Percentiles rank a stretch among this genome's conserved stretches.
These are phyloP conservation scores for Oryza longistaminata DNA, from an alignment of 176 grass and related monocot species.

Conservation along the genomic window DNA sequence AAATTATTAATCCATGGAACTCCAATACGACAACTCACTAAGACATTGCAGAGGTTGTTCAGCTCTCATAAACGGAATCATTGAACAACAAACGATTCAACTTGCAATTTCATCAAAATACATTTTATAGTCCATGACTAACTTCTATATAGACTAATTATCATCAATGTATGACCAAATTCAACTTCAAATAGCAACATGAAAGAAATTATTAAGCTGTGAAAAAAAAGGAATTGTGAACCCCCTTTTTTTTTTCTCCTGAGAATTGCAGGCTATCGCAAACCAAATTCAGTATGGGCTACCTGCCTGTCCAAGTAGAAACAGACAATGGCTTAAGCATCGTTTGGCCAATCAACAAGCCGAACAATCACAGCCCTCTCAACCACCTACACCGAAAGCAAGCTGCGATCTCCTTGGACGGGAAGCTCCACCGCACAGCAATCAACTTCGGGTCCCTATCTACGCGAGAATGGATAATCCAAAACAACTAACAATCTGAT, in stretches of 20 bases:
- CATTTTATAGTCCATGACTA: not conserved
- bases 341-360: not conserved
- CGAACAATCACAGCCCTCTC: constrained; percentile 6
- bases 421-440: constrained; percentile 3
- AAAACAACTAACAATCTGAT: constrained; percentile 1
- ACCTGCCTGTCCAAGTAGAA: not conserved
- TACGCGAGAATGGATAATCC: not conserved
- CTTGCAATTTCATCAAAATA: not conserved
- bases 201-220: not conserved
- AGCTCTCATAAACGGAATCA: not conserved
- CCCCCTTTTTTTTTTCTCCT: not conserved
- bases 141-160: not conserved
- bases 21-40: not conserved
- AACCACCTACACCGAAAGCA: constrained; percentile 17
- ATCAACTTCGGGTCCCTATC: not conserved
- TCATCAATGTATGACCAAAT: not conserved
- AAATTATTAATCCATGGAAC: not conserved
- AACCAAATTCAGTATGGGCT: not conserved
- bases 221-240: not conserved
- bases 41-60: not conserved
- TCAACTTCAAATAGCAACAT: not conserved
- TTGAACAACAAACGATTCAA: not conserved
- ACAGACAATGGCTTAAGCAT: not conserved
- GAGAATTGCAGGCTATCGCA: not conserved
- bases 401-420: constrained; percentile 1